Evolutionary conservation across 2,329 filamentous ascomycete species (phyloP).

Genomic region (Cryoendolithus antarcticus): DNA sequence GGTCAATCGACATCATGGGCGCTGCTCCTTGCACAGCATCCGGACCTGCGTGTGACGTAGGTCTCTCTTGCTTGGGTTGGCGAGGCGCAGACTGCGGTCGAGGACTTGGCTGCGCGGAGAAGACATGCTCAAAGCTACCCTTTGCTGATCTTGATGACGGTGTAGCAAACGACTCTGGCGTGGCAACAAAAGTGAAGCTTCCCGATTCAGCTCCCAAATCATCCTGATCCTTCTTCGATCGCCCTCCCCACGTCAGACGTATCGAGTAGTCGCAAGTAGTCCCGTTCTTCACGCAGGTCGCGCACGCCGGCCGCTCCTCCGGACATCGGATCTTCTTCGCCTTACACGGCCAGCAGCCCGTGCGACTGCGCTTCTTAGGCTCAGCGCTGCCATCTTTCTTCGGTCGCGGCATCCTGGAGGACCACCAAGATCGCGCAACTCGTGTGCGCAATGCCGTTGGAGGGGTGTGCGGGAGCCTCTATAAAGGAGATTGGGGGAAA

Average conservation of each 20-base stretch:
- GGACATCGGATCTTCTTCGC: slow-evolving; percentile 69
- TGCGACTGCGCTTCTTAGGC: slow-evolving; percentile 55
- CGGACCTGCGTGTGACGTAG: no score
- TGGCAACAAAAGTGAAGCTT: slow-evolving; percentile 19
- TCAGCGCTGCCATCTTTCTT: slow-evolving; percentile 46
- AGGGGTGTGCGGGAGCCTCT: no score
- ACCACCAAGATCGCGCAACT: no score
- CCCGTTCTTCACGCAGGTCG: slow-evolving; percentile 55
- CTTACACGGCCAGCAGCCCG: slow-evolving; percentile 68
- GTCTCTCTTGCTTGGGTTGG: no score
- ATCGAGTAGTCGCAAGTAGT: slow-evolving; percentile 73
- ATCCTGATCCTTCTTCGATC: slow-evolving; percentile 42
- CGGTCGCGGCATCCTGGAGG: slow-evolving; percentile 51
- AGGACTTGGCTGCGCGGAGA: slow-evolving; percentile 17
- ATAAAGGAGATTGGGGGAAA: no score
- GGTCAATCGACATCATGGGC: no score
- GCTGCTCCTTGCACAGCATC: no score
- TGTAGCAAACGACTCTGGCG: slow-evolving; percentile 6
- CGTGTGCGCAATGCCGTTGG: not conserved
- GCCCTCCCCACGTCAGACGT: slow-evolving; percentile 67
- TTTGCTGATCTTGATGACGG: slow-evolving; percentile 4
- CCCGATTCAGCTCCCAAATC: slow-evolving; percentile 13
- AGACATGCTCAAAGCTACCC: slow-evolving; percentile 18
- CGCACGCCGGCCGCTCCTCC: slow-evolving; percentile 61
- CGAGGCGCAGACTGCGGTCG: no score